Percentiles rank a stretch among this genome's conserved stretches.
phyloP scores from a whole-genome alignment of 257 asterid genomes.

The Prunella vulgaris region DNA sequence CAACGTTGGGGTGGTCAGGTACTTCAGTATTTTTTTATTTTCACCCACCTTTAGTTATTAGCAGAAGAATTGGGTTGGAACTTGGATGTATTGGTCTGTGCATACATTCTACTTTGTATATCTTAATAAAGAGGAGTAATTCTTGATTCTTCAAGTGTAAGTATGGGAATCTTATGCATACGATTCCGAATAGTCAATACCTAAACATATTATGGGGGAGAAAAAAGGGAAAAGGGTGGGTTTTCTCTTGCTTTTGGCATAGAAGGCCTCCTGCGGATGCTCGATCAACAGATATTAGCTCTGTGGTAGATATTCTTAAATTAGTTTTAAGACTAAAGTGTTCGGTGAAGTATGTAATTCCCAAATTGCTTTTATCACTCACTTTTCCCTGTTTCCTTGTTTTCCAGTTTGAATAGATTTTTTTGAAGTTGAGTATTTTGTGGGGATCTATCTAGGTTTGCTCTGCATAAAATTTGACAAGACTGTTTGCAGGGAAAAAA shows the following conservation, averaged over 20 bases:
- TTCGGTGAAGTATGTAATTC: background rate
- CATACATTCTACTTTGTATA: background rate
- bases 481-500: background rate
- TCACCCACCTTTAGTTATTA: background rate
- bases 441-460: background rate
- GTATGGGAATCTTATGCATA: background rate
- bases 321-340: background rate
- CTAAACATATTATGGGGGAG: background rate
- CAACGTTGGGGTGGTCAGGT: conserved; percentile 94
- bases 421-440: background rate
- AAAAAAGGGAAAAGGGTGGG: background rate
- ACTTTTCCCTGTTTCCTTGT: background rate
- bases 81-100: background rate
- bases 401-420: background rate
- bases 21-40: conserved; percentile 10
- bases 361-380: background rate
- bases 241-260: background rate
- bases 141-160: background rate
- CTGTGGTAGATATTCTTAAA: background rate
- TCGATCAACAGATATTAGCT: background rate
- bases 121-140: background rate
- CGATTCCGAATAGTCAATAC: background rate
- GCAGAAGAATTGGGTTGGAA: conserved; percentile 8
- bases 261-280: background rate
- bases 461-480: background rate